Evolutionary conservation across 2,329 filamentous ascomycete species (phyloP).

Genomic region (Aureobasidium musti): DNA sequence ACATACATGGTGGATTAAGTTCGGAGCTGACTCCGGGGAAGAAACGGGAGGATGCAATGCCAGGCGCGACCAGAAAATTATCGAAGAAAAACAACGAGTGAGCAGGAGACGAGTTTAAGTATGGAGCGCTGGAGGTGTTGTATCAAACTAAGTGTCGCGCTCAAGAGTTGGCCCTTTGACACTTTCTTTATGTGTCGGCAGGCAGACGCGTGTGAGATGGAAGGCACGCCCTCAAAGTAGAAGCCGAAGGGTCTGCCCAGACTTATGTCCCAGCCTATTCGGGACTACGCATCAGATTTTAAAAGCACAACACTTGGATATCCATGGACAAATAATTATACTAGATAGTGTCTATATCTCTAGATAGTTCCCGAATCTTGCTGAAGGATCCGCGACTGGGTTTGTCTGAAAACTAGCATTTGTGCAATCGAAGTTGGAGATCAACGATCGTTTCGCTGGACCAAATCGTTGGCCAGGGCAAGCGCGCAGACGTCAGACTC

Average conservation of each 20-base stretch:
- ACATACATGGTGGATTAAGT: slow-evolving; percentile 30
- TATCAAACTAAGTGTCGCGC: not conserved
- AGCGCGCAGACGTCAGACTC: slow-evolving; percentile 4
- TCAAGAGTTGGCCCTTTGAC: slow-evolving; percentile 2
- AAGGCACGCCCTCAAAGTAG: not conserved
- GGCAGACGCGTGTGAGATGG: not conserved
- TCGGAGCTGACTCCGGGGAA: not conserved
- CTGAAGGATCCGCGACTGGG: not conserved
- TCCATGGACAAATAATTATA: not conserved
- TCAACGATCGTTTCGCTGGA: slow-evolving; percentile 6
- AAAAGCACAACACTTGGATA: not conserved
- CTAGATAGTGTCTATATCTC: too few species aligned
- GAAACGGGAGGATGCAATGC: not conserved
- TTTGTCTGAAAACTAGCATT: not conserved
- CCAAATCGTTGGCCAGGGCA: slow-evolving; percentile 14
- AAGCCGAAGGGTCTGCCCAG: slow-evolving; percentile 4
- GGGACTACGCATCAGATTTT: not conserved
- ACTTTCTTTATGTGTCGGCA: slow-evolving; percentile 1
- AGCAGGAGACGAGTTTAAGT: not conserved
- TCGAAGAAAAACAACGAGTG: not conserved
- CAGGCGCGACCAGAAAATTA: not conserved
- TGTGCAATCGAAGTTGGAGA: not conserved
- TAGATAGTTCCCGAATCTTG: not conserved
- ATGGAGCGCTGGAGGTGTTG: not conserved
- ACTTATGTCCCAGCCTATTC: not conserved